Conservation (phyloP, 169 alveolate genomes). For the Cryptosporidium ubiquitum region DNA sequence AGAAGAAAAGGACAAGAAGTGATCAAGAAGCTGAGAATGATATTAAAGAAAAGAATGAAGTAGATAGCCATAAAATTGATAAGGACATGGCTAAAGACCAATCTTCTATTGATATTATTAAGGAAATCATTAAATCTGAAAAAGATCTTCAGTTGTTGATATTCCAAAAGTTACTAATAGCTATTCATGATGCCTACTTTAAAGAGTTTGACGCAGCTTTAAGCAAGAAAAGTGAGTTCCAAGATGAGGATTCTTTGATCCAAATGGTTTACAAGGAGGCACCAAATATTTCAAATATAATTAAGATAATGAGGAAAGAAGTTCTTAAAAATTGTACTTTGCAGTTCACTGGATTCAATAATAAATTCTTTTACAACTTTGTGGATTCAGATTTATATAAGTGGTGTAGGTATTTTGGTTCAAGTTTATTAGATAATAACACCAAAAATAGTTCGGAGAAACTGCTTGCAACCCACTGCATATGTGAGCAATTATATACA, state of each 20-base stretch:
- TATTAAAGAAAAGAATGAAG: neutral
- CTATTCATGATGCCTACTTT: constrained; percentile 51
- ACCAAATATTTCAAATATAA: constrained; percentile 44
- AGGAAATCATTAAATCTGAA: constrained; percentile 17
- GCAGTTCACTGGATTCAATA: constrained; percentile 62
- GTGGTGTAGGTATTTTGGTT: constrained; percentile 57
- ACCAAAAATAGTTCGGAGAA: neutral
- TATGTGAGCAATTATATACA: constrained; percentile 61
- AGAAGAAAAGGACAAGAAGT: constrained; percentile 35
- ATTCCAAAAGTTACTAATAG: constrained; percentile 24
- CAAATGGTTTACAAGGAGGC: constrained; percentile 12
- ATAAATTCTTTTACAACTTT: constrained; percentile 32
- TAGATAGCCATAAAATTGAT: neutral
- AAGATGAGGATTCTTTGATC: neutral
- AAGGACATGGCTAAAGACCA: neutral
- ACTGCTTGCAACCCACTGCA: constrained; percentile 32
- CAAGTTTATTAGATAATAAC: constrained; percentile 2
- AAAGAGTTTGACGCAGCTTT: constrained; percentile 12
- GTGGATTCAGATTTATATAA: constrained; percentile 34
- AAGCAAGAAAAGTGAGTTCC: neutral
- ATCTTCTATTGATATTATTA: neutral
- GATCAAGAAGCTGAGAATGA: constrained; percentile 10
- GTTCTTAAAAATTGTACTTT: constrained; percentile 8
- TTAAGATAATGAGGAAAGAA: constrained; percentile 31
- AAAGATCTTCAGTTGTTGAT: constrained; percentile 29